Base-by-base conservation (phyloP, 148 eudicot species). In the Cornus suecica region DNA sequence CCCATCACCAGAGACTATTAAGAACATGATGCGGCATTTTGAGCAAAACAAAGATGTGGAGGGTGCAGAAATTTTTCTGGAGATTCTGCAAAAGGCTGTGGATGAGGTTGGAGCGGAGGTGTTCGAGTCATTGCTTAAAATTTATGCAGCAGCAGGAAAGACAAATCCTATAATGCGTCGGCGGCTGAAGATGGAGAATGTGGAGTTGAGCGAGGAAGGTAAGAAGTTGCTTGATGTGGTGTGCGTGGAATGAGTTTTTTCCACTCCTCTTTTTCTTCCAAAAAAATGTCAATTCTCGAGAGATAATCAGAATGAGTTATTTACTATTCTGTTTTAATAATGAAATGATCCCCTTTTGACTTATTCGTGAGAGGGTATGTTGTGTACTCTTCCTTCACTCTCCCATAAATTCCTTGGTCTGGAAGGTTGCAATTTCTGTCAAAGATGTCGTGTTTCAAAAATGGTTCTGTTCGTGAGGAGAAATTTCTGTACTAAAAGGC, bases 181-280 rank as follows among this genome's bases (percentile, higher is more conserved):
- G 22, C 79, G 97, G 77, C 65, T 94, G 82, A 94, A 89, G 83
- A 92, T 94, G 99, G 97, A 92, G 83, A 92, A 91, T 72, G 84
- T 91, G 24, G 94, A 92, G 83, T 85, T 92, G 82, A 88, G 89
- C 54, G 93, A 87, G 8, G 92, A 79, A 66, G 87, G 90, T 76
- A 86, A 86, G 84, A 86, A 80, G 76, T 84, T 92, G 81, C 89
- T 95, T 22, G 86, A 91, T 60, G 83, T 27, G 66, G 80, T 92
- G 34, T 84, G 84, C 51, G 71, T 34, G 56, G 87, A 83, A 72
- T 87, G 88, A 89, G 74, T 70, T 56, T 56, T 54, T 13, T 27
- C 8, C 32, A n/a, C 24, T 29, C 29, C 23, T 42, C 60, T 11
- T 28, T 45, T 28, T 26, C 56, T n/a, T 23, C 1, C 5, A 7